Evolutionary conservation across 2,329 filamentous ascomycete species (phyloP).

Genomic region (Cladosporium sp.): DNA sequence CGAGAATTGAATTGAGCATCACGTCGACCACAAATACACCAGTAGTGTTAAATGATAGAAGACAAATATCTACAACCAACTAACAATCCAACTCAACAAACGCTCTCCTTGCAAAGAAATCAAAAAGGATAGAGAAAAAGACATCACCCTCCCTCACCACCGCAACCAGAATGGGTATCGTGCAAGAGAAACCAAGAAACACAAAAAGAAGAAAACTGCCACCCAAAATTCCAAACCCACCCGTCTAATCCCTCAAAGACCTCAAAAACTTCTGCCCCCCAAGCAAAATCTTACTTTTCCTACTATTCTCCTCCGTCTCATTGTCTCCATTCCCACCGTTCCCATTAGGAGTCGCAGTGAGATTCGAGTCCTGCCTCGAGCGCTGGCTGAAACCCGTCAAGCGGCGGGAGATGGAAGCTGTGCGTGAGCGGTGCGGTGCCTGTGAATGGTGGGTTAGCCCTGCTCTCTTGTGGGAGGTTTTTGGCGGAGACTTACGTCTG

Average conservation of each 20-base stretch:
- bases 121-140: not conserved
- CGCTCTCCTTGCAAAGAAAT: too few species aligned
- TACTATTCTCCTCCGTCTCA: conserved; percentile 30
- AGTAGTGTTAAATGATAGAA: too few species aligned
- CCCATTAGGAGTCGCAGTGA: conserved; percentile 1
- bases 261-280: conserved; percentile 40
- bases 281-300: conserved; percentile 38
- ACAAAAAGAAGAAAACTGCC: not conserved
- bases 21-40: too few species aligned
- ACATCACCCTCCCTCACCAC: not conserved
- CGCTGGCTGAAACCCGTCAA: conserved; percentile 29
- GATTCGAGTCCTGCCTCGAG: conserved; percentile 18
- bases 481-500: not conserved
- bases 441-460: not conserved
- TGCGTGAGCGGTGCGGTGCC: conserved; percentile 13
- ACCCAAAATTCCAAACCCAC: not conserved
- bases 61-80: too few species aligned
- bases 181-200: not conserved
- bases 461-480: not conserved
- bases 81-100: too few species aligned
- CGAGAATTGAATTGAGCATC: too few species aligned
- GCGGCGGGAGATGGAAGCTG: conserved; percentile 24
- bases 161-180: not conserved
- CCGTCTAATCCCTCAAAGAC: conserved; percentile 28
- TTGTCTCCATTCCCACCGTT: conserved; percentile 20